These are phyloP conservation scores for Iberis pinnata DNA, from an alignment of 345 rosid genomes.

Conservation along the genomic window DNA sequence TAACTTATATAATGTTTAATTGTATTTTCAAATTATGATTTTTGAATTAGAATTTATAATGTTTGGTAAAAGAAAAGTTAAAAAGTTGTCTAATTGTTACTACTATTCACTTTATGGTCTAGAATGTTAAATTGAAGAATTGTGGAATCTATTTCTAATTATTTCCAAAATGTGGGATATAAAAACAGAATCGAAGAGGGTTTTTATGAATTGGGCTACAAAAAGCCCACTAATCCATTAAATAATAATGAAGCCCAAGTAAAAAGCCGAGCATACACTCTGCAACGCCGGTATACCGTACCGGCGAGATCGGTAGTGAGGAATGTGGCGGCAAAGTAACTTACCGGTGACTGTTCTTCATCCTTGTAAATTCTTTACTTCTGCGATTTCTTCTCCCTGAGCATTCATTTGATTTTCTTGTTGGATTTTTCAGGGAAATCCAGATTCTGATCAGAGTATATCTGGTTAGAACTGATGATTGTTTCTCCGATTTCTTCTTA, in stretches of 20 bases:
- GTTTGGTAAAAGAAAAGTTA: neutral
- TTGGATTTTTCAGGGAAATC: slow-evolving; percentile 36
- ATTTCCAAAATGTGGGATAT: neutral
- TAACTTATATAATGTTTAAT: slow-evolving; percentile 2
- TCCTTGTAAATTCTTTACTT: neutral
- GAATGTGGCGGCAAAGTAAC: slow-evolving; percentile 56
- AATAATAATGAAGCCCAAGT: neutral
- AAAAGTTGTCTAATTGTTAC: neutral
- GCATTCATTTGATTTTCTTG: slow-evolving; percentile 2
- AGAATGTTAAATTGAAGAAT: neutral
- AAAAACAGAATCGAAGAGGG: neutral
- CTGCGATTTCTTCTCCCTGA: neutral
- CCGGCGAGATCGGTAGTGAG: slow-evolving; percentile 21
- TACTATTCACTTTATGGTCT: neutral
- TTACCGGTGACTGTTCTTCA: slow-evolving; percentile 25
- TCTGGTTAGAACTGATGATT: slow-evolving; percentile 46
- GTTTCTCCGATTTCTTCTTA: neutral
- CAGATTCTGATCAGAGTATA: slow-evolving; percentile 61
- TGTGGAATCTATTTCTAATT: neutral
- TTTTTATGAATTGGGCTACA: slow-evolving; percentile 9
- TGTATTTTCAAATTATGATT: neutral
- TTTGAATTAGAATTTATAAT: neutral
- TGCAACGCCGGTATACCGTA: neutral
- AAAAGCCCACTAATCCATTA: neutral
- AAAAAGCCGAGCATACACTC: neutral